phyloP scores from a whole-genome alignment of 768 basidiomycete genomes.

The Macrolepiota albuminosa region DNA sequence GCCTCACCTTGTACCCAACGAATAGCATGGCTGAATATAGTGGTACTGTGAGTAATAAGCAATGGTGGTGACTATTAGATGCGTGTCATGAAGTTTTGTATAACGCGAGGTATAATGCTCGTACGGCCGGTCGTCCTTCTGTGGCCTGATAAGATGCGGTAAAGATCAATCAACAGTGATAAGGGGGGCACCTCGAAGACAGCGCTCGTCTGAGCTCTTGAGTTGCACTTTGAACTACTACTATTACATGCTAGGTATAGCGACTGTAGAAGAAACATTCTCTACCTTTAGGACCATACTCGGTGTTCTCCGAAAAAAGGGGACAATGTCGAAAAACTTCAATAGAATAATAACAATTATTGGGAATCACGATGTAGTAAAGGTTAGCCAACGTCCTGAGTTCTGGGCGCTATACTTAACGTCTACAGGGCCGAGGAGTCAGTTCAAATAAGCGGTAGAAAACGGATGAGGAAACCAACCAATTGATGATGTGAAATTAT shows the following conservation, averaged over 20 bases:
- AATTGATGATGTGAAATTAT: slow-evolving; percentile 67
- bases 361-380: slow-evolving; percentile 22
- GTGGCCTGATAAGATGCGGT: background rate
- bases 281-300: background rate
- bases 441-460: background rate
- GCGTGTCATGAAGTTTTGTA: background rate
- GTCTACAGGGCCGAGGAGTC: slow-evolving; percentile 14
- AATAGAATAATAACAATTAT: background rate
- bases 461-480: slow-evolving; percentile 34
- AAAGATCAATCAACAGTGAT: background rate
- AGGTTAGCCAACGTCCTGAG: slow-evolving; percentile 24
- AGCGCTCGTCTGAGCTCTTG: background rate
- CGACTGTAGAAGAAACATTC: background rate
- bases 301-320: background rate
- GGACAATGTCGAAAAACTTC: background rate
- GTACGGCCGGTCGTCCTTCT: background rate
- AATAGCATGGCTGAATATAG: background rate
- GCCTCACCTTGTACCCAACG: background rate
- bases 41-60: background rate
- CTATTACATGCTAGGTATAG: background rate
- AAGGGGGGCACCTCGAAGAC: too few species aligned
- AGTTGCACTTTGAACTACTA: background rate
- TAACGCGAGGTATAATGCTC: background rate
- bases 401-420: slow-evolving; percentile 19
- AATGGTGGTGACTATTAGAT: background rate